Base-by-base conservation (phyloP, 495 filamentous ascomycete species). In the Pseudevernia furfuracea region DNA sequence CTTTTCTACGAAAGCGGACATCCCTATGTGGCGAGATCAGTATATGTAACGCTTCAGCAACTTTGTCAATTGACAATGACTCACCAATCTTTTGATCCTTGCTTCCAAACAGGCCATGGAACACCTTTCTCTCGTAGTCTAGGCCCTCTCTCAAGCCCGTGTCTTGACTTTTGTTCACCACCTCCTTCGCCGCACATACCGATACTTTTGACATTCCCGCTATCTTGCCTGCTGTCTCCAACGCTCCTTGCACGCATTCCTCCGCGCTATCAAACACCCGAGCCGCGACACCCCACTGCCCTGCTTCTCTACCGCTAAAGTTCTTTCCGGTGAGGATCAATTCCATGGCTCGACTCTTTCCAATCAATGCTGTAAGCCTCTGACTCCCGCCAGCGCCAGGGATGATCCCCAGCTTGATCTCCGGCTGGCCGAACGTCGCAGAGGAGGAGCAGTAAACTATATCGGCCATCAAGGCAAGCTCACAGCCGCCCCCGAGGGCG, bases 401-500 rank as follows among this genome's bases (percentile, higher is more conserved):
- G 61, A 97, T 93, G 0, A 86, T 86, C 21, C 94, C 94, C 7
- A 98, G 81, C 74, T 90, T 95, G 79, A 98, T 91, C 80, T 98
- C 94, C 6, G 94, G 94, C 78, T 97, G 94, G 0, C 94, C 94
- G 70, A 98, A 96, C 60, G 87, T 90, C 61, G 94, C 93, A 10
- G 70, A 82, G 34, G 83, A 74, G 12, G 89, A 90, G 79, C 89
- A 94, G 82, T 97, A 97, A 58, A 98, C 72, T 70, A 98, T 87
- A 74, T 98, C 94, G 69, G 87, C 86, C 93, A 97, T 98, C 74
- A 98, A 84, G n/a, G 94, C 94, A 14, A 98, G 84, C 79, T 98
- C 94, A 74, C 94, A 98, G 36, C 94, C 94, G 17, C 94, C 94
- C 48, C 94, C 94, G 21, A 97, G 84, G 28, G 94, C 94, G 73